Evolutionary conservation across 2,329 filamentous ascomycete genomes (phyloP), one percentile per base, ranked within the genome.

Genomic region (Lecanosticta acicola): DNA sequence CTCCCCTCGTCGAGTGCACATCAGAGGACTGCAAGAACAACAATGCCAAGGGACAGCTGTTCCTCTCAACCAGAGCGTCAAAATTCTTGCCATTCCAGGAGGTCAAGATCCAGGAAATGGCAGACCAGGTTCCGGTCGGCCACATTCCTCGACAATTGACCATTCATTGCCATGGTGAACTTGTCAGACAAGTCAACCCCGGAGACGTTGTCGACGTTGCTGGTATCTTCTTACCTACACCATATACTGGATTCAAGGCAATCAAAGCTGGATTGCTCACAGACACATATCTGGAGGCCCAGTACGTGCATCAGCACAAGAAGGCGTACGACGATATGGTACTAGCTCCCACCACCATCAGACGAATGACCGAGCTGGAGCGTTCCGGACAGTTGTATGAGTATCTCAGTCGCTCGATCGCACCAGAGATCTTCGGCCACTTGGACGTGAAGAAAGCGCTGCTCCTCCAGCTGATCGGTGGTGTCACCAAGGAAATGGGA

Each of bases 1-100:
- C 87, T 1, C 93, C 93, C 2, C 74, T 98, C 52, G 80, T 84
- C 0, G 80, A 88, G 63, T 98, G 93, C 66, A 84, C 89, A 10
- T 97, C 93, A 1, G 72, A 82, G n/a, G 88, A 94, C 58, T 98
- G 93, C 74, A 81, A 84, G 65, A 77, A 78, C 50, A 97, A 96
- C 68, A 89, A 95, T 66, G 81, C 87, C 57, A 95, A 93, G 68
- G 93, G 93, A 14, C 88, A 96, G 66, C 78, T 98, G 32, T 91
- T 94, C 66, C 81, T 94, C 32, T 96, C 91, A 0, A 94, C 90
- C n/a, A 80, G 93, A 59, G 93, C 91, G 0, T 96, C 90, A 41
- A 98, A 97, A 62, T 98, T 97, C 63, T 72, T 95, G 61, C 89
- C 93, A 3, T 98, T 98, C 73, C 93, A 98, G 68, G 93, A 98